These are phyloP conservation scores for Ilyonectria sp. DNA, from an alignment of 2,329 filamentous ascomycete species.

Conservation along the genomic window DNA sequence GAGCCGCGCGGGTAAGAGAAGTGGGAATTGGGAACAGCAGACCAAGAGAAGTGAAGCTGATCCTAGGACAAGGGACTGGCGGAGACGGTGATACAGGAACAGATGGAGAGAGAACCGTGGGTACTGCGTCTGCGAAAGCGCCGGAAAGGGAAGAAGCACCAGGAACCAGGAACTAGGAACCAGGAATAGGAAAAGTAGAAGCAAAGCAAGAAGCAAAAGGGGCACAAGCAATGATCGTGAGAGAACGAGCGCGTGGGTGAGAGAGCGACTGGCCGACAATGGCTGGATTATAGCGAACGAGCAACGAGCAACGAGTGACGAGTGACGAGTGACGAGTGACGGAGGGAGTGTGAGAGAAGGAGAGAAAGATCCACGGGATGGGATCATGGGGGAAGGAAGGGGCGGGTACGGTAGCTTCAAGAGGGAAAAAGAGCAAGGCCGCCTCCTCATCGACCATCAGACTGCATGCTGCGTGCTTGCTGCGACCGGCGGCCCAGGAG, in stretches of 20 bases:
- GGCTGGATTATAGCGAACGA: slow-evolving; percentile 48
- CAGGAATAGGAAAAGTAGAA: slow-evolving; percentile 25
- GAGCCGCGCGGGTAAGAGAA: slow-evolving; percentile 7
- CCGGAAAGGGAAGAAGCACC: slow-evolving; percentile 33
- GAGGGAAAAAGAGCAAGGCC: slow-evolving; percentile 42
- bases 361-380: slow-evolving; percentile 42
- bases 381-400: slow-evolving; percentile 42
- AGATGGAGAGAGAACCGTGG: slow-evolving; percentile 31
- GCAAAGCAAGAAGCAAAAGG: slow-evolving; percentile 11
- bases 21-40: background rate
- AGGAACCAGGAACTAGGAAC: slow-evolving; percentile 25
- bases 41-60: slow-evolving; percentile 9
- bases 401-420: slow-evolving; percentile 44
- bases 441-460: slow-evolving; percentile 33
- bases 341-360: slow-evolving; percentile 30
- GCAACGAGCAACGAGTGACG: slow-evolving; percentile 39
- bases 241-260: slow-evolving; percentile 43
- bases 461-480: slow-evolving; percentile 17
- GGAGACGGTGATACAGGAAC: background rate
- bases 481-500: slow-evolving; percentile 16
- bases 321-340: slow-evolving; percentile 32
- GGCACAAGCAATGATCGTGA: slow-evolving; percentile 37
- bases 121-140: slow-evolving; percentile 27
- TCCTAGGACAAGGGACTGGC: slow-evolving; percentile 3
- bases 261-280: slow-evolving; percentile 46